Conservation (phyloP, 805 yeast species). For the Cyberlindnera euphorbiae region DNA sequence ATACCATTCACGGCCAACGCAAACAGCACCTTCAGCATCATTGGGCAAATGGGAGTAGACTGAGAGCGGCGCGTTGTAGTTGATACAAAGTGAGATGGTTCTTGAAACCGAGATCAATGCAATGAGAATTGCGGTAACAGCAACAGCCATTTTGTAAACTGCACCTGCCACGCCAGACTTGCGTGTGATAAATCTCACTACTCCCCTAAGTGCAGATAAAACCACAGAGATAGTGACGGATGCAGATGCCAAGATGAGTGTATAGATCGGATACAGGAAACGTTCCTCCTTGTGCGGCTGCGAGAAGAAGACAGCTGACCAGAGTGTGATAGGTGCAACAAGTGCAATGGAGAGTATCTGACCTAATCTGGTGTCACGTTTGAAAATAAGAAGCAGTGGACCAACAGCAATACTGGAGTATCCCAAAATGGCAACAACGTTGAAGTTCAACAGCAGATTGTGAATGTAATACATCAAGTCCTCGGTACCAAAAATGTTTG, state of each 20-base stretch:
- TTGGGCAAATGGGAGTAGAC: constrained; percentile 45
- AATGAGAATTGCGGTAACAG: constrained; percentile 11
- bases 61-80: constrained; percentile 69
- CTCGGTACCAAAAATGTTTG: constrained; percentile 86
- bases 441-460: constrained; percentile 74
- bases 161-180: neutral
- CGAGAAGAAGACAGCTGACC: constrained; percentile 60
- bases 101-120: constrained; percentile 41
- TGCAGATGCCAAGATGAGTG: constrained; percentile 59
- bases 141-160: neutral
- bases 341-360: constrained; percentile 21
- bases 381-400: constrained; percentile 21
- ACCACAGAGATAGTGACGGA: constrained; percentile 38
- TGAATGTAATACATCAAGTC: constrained; percentile 65
- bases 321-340: constrained; percentile 51
- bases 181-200: constrained; percentile 4
- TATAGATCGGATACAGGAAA: constrained; percentile 81
- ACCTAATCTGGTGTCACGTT: constrained; percentile 9
- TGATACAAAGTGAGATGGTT: constrained; percentile 52
- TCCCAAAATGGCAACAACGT: constrained; percentile 43
- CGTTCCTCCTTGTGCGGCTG: constrained; percentile 96
- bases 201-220: constrained; percentile 1
- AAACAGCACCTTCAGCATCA: constrained; percentile 45
- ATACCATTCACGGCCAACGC: constrained; percentile 96
- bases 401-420: constrained; percentile 33